Base-by-base conservation (phyloP, 1,284 basidiomycete species). In the Apiotrichum veenhuisii region DNA sequence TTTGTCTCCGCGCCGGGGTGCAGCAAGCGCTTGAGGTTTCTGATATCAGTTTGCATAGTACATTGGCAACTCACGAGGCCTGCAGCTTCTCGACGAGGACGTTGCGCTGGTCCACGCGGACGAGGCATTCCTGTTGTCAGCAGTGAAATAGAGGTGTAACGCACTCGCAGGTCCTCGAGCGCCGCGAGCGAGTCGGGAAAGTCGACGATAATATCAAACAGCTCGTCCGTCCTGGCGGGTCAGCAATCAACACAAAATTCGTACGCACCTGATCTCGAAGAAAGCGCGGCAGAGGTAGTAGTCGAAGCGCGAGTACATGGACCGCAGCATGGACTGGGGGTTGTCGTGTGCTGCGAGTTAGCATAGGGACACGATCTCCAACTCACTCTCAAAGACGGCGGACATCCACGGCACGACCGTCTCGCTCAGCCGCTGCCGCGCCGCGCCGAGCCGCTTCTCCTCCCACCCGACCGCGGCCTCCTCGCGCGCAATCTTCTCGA, bases 1-100 rank as follows among this genome's bases (percentile, higher is more conserved):
- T 89, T 89, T 0, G 96, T 98, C 63, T 94, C 92, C 2, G 93
- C 92, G 11, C 94, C 96, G 0, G 96, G 96, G 71, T 98, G 95
- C 15, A 98, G 84, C 0, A 98, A 82, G 4, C 95, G 88, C 68
- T 86, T 88, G 51, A 84, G 82, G 66, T 91, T 91, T 26, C 91
- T 93, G 64, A 5, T 17, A 4, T 57, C 17, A 50, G 50, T 59
- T 23, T 20, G n/a, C 33, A 10, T 2, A 10, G 9, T 1, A 14
- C 12, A 15, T 37, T 30, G 22, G 3, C 1, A 41, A 69, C 73
- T 64, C 49, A 77, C 74, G 73, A 62, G 14, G 68, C 66, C 11
- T 69, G 68, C 23, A 77, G 63, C 53, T 70, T 71, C 46, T 73
- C 69, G 11, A 76, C 74, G 23, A 78, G 66, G n/a, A 66, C 57